phyloP scores from a whole-genome alignment of 2,329 filamentous ascomycete species.

The Phialocephala sp. region DNA sequence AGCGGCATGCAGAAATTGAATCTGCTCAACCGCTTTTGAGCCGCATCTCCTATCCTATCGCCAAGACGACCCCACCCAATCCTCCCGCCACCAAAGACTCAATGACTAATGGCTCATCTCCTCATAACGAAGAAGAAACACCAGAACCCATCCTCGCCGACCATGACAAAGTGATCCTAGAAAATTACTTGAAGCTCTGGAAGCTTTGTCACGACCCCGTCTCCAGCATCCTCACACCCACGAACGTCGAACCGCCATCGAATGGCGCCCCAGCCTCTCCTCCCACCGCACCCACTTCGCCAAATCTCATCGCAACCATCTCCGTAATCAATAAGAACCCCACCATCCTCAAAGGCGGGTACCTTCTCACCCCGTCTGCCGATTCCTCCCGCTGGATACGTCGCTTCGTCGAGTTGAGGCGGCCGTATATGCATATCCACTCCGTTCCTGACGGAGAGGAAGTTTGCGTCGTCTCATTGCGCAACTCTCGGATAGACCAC shows the following conservation, averaged over 20 bases:
- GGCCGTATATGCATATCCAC: slow-evolving; percentile 92
- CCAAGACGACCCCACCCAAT: not conserved
- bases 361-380: slow-evolving; percentile 83
- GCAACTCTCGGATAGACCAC: slow-evolving; percentile 89
- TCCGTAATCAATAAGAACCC: slow-evolving; percentile 82
- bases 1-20: slow-evolving; percentile 80
- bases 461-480: slow-evolving; percentile 84
- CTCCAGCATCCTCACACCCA: slow-evolving; percentile 59
- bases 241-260: slow-evolving; percentile 71
- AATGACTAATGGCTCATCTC: slow-evolving; percentile 21
- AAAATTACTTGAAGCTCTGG: slow-evolving; percentile 46
- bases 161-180: slow-evolving; percentile 49
- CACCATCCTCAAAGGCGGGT: slow-evolving; percentile 82
- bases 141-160: slow-evolving; percentile 25
- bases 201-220: slow-evolving; percentile 42
- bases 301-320: slow-evolving; percentile 74
- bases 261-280: slow-evolving; percentile 56
- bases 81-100: slow-evolving; percentile 21
- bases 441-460: slow-evolving; percentile 86
- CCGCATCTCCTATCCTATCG: slow-evolving; percentile 53
- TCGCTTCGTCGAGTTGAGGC: slow-evolving; percentile 88
- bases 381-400: slow-evolving; percentile 87
- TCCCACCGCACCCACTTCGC: slow-evolving; percentile 37
- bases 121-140: slow-evolving; percentile 28
- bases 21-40: slow-evolving; percentile 71